Percentiles rank a stretch among this genome's conserved stretches.
These are phyloP conservation scores for Dryas alaskensis DNA, from an alignment of 306 rosid genomes.

Conservation along the genomic window DNA sequence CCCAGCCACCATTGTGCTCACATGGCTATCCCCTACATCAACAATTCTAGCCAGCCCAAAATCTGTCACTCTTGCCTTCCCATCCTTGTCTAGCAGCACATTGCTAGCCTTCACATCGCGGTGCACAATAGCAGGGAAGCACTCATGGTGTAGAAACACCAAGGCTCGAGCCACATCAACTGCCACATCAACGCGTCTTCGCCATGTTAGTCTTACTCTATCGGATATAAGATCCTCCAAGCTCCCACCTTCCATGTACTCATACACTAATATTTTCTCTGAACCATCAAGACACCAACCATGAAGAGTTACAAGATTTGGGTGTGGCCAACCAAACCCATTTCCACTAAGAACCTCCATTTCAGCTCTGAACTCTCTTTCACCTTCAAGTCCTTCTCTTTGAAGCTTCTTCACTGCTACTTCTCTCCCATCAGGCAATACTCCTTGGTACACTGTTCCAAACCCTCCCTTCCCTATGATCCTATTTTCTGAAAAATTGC, in stretches of 20 bases:
- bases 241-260: conserved; percentile 91
- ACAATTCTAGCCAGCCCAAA: conserved; percentile 88
- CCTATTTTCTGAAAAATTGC: conserved; percentile 70
- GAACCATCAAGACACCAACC: conserved; percentile 83
- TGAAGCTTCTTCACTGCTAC: conserved; percentile 92
- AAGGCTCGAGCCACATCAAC: conserved; percentile 82
- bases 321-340: conserved; percentile 88
- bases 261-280: conserved; percentile 68
- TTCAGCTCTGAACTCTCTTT: conserved; percentile 83
- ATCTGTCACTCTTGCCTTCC: conserved; percentile 84
- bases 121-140: conserved; percentile 73
- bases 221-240: conserved; percentile 70
- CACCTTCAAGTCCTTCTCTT: conserved; percentile 82
- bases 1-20: conserved; percentile 92
- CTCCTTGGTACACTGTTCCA: conserved; percentile 83
- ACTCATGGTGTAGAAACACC: conserved; percentile 79
- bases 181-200: conserved; percentile 58
- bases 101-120: conserved; percentile 94
- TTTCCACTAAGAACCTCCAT: conserved; percentile 84
- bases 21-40: conserved; percentile 82
- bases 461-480: conserved; percentile 89
- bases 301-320: conserved; percentile 86
- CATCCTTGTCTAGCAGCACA: conserved; percentile 70
- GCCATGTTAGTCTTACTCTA: conserved; percentile 52
- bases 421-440: conserved; percentile 66